Evolutionary conservation across 192 early-diverging fungal species (phyloP), one percentile per base, ranked within the genome.

Genomic region (Backusella liffmaniae): DNA sequence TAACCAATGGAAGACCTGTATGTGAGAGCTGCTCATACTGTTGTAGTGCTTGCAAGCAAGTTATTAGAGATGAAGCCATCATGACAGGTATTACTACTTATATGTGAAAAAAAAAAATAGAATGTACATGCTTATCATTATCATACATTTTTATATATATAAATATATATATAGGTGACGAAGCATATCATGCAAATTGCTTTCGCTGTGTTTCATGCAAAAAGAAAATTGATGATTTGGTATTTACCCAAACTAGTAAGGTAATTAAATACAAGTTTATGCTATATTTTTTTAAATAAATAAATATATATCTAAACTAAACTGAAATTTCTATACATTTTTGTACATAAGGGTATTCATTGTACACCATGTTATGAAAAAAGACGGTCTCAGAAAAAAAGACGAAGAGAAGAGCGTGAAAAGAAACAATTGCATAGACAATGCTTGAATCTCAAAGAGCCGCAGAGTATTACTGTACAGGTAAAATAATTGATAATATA

Each of bases 21-120:
- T 94, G 93, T 70, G 91, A 93, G 75, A 88, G 93, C 68, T 94
- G 93, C 79, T 94, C 93, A 21, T 94, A 94, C 69, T 89, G 82
- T 78, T 94, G 93, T 83, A 85, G 86, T 39, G 82, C 89, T 66
- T 94, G 93, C 79, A 91, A 88, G 66, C 85, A 88, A 78, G 84
- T 90, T 29, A 94, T 93, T 49, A 85, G 87, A 4, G 91, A 94
- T 74, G 93, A 94, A 81, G 93, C 93, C 23, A 92, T 94, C 62
- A 91, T 94, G 80, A 94, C 92, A 56, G 93, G 88, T 90, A 26
- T 30, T 5, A 46, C 30, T 56, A 16, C 32, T 37, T 18, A 30
- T 4, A 44, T 13, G 67, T 44, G 36, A 3, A n/a, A 51, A 65
- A 29, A 29, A 42, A 73, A 65, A 29, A 18, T 42, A 30, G 32